Percentiles rank a stretch among this genome's conserved stretches.
Evolutionary conservation across 345 rosid genomes (phyloP).

Genomic region (Pelargonium nanum): DNA sequence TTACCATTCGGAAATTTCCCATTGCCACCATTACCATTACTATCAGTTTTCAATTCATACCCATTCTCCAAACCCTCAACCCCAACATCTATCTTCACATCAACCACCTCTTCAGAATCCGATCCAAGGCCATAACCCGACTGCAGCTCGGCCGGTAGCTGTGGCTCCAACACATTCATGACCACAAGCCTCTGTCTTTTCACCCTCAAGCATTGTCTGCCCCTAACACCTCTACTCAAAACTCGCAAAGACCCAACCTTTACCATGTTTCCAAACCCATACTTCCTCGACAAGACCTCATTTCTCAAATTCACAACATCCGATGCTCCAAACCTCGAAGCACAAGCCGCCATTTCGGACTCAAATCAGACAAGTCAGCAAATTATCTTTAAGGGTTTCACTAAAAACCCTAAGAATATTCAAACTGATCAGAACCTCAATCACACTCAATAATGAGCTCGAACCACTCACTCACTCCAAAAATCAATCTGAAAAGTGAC

Average conservation of each 20-base stretch:
- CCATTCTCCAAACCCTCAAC: background rate
- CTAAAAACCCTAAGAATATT: background rate
- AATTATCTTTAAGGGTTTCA: conserved; percentile 3
- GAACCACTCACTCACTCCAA: background rate
- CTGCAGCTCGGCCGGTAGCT: conserved; percentile 26
- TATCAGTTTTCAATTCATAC: conserved; percentile 6
- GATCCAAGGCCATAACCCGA: conserved; percentile 12
- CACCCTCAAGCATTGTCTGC: conserved; percentile 18
- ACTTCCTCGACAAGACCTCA: conserved; percentile 15
- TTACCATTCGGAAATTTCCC: conserved; percentile 15
- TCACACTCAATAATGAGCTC: background rate
- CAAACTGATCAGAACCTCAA: background rate
- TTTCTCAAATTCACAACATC: conserved; percentile 20
- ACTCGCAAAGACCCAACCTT: conserved; percentile 9
- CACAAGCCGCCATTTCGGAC: conserved; percentile 35
- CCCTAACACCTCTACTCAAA: background rate
- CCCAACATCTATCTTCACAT: background rate
- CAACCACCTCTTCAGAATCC: conserved; percentile 14
- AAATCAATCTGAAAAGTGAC: background rate
- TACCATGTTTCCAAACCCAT: conserved; percentile 6
- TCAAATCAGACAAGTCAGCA: conserved; percentile 23
- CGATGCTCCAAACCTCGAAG: conserved; percentile 21
- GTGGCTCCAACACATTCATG: conserved; percentile 21
- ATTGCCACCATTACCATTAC: conserved; percentile 24
- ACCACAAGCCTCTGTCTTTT: conserved; percentile 28